Conservation (phyloP, 1,284 basidiomycete species). For the Mycosarcoma maydis region DNA sequence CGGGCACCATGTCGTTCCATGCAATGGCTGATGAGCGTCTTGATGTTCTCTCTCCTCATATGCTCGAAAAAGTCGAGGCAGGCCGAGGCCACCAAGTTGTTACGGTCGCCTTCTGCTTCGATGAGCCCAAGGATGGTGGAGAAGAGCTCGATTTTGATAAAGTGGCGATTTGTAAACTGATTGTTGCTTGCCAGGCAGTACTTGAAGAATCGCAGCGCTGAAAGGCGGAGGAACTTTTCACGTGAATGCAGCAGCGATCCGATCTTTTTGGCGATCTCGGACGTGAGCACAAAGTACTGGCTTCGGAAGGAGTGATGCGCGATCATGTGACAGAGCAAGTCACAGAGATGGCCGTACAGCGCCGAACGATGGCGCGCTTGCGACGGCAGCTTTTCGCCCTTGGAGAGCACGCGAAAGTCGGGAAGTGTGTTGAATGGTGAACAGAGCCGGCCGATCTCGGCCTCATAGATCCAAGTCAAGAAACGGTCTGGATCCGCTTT, state of each 20-base stretch:
- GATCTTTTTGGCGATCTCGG: constrained; percentile 55
- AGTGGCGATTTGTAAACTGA: constrained; percentile 82
- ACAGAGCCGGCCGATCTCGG: constrained; percentile 79
- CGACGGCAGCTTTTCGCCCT: constrained; percentile 33
- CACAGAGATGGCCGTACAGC: constrained; percentile 72
- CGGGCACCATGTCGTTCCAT: constrained; percentile 80
- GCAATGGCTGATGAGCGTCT: constrained; percentile 82
- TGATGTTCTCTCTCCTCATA: constrained; percentile 80
- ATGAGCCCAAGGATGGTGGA: constrained; percentile 84
- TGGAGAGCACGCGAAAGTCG: constrained; percentile 71
- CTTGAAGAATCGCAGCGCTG: constrained; percentile 83
- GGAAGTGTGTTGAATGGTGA: constrained; percentile 81
- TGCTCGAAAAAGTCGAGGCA: constrained; percentile 95
- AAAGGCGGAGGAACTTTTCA: constrained; percentile 80
- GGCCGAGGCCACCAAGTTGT: constrained; percentile 91
- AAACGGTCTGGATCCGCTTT: constrained; percentile 88
- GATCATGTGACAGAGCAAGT: constrained; percentile 87
- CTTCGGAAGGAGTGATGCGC: constrained; percentile 83
- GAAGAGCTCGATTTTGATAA: constrained; percentile 85
- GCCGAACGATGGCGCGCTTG: constrained; percentile 41
- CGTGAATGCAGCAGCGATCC: constrained; percentile 73
- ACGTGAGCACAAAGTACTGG: constrained; percentile 82
- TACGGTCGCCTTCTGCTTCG: constrained; percentile 80
- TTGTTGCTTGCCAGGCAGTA: constrained; percentile 85
- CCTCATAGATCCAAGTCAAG: constrained; percentile 87